A percentile compares a stretch with the other conserved stretches of the same genome.
Evolutionary conservation across 148 eudicot species (phyloP).

Genomic region (Vaccinium darrowii): DNA sequence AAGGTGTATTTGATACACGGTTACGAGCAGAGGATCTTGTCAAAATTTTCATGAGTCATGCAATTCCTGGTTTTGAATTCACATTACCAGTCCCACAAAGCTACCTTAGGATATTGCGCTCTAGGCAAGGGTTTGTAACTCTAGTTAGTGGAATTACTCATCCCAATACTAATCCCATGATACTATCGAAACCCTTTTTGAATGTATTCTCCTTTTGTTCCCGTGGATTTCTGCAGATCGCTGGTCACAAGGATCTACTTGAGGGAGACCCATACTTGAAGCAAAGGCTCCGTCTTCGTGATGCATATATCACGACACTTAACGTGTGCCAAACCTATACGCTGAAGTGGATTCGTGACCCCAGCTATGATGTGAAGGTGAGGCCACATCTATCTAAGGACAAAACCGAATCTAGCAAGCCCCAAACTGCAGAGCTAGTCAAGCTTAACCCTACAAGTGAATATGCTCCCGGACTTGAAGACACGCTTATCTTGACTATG

Average conservation of each 20-base stretch:
- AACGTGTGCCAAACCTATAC: slow-evolving; percentile 81
- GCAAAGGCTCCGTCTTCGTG: slow-evolving; percentile 82
- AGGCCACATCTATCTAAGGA: slow-evolving; percentile 84
- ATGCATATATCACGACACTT: slow-evolving; percentile 72
- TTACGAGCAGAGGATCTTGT: neutral
- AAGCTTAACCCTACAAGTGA: slow-evolving; percentile 90
- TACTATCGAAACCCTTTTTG: too few relatives aligned
- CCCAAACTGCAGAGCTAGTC: slow-evolving; percentile 71
- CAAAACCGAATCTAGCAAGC: slow-evolving; percentile 52
- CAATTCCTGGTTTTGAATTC: neutral
- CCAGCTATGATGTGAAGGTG: slow-evolving; percentile 57
- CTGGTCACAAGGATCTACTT: slow-evolving; percentile 79
- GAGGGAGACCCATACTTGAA: slow-evolving; percentile 89
- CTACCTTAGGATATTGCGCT: neutral
- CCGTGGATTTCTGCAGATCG: slow-evolving; percentile 43
- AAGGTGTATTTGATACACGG: too few relatives aligned
- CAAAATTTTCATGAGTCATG: neutral
- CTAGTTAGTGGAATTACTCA: neutral
- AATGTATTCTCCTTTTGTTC: neutral
- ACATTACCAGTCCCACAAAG: neutral
- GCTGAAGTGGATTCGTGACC: slow-evolving; percentile 81
- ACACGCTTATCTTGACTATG: slow-evolving; percentile 93
- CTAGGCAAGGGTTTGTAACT: neutral
- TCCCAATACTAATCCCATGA: neutral
- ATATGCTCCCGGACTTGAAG: slow-evolving; percentile 90